phyloP scores from a whole-genome alignment of 768 basidiomycete genomes.

The Coprinopsis strossmayeri region DNA sequence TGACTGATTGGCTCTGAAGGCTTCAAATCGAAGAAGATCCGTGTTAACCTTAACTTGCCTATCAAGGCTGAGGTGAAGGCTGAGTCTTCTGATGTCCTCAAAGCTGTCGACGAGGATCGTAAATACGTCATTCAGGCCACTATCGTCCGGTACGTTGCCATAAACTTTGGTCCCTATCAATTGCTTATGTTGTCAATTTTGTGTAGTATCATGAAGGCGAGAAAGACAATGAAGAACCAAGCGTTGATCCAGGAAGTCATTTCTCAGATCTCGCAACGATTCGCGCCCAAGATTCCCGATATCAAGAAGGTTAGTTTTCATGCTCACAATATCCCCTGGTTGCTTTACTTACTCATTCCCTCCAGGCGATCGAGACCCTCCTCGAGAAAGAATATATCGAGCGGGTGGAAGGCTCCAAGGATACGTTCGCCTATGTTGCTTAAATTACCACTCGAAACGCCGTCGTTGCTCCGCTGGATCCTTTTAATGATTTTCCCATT shows the following conservation, averaged over 20 bases:
- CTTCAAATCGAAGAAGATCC: conserved; percentile 93
- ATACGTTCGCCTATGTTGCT: conserved; percentile 81
- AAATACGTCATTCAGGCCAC: conserved; percentile 96
- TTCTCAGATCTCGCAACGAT: conserved; percentile 80
- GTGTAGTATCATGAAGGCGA: conserved; percentile 86
- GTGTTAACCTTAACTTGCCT: conserved; percentile 85
- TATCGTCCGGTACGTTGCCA: conserved; percentile 69
- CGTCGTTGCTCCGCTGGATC: not conserved
- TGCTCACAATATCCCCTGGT: conserved; percentile 30
- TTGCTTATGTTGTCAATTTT: not conserved
- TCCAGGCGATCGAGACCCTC: conserved; percentile 82
- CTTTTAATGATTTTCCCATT: not conserved
- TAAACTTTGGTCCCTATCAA: not conserved
- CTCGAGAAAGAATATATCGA: conserved; percentile 99
- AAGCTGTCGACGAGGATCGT: conserved; percentile 94
- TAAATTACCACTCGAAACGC: conserved; percentile 21
- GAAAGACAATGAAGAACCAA: conserved; percentile 94
- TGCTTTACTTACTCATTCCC: not conserved
- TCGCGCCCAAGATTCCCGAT: conserved; percentile 91
- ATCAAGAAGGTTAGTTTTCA: conserved; percentile 92
- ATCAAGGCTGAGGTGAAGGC: conserved; percentile 94
- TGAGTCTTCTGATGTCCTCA: conserved; percentile 87
- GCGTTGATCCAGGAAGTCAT: conserved; percentile 85
- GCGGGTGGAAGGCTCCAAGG: conserved; percentile 84
- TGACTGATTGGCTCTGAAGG: conserved; percentile 29